Evolutionary conservation across 495 filamentous ascomycete species (phyloP), one percentile per base, ranked within the genome.

Genomic region (Neurospora intermedia): DNA sequence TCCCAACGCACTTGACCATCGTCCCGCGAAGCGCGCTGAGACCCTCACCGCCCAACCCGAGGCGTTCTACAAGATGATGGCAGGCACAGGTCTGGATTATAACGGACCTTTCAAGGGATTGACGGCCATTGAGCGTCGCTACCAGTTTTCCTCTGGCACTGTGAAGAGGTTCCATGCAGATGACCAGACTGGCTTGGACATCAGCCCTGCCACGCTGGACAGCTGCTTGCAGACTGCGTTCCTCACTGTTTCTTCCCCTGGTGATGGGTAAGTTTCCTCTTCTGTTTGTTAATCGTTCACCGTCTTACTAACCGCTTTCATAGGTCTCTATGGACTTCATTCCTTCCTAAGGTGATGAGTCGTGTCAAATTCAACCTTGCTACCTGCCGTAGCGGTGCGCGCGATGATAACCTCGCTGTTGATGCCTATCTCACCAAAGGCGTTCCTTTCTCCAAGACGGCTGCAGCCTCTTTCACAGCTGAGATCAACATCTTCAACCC

Each of bases 121-220:
- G 45, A 74, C 72, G 0, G 75, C 77, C 0, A 72, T 88, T n/a
- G 74, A 82, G 35, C 73, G 84, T 31, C 83, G 84, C 5, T 83
- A 81, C 9, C 83, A 86, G 62, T 88, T 87, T 69, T 77, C 80
- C 3, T 81, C 82, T 8, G 79, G 82, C 4, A 77, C 82, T 1
- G 77, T 86, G 1, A 71, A 75, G 42, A 80, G 80, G 39, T 48
- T 73, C 31, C 80, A 84, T 31, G 6, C 72, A 4, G 75, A 83
- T 69, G 77, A 81, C 72, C 75, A 78, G 16, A 81, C 82, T 2
- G 72, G 59, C 15, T 70, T 85, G 46, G 38, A 72, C 74, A 81
- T 85, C 69, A 87, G 86, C 72, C 86, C 86, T 15, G 82, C 81
- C 0, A 84, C 82, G 0, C 77, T 88, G 10, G 86, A 88, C 70